Evolutionary conservation across 73 alveolate genomes (phyloP), one percentile per base, ranked within the genome.

Genomic region (Stentor roeselii): DNA sequence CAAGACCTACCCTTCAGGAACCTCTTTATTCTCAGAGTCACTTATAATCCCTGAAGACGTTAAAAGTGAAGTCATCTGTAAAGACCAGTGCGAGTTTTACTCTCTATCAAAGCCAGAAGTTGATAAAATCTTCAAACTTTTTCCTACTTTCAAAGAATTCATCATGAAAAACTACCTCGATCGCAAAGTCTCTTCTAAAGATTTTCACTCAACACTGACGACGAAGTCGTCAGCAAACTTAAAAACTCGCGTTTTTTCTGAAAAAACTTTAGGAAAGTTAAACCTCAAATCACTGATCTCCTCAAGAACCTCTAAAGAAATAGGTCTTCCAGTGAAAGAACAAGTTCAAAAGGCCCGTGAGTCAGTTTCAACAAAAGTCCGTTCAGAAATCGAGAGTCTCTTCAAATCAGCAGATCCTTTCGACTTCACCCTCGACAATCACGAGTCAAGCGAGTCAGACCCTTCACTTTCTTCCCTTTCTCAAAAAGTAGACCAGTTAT

Each of bases 401-500:
- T 67, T 67, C 1, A 67, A 67, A 67, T 21, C 80, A n/a, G 80
- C 80, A 27, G 80, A 67, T 40, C 80, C 80, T 67, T 67, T 21
- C 34, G 80, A 67, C 34, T 21, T 67, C 67, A 50, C 67, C 67
- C 67, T 50, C 6, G 67, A 50, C 21, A 6, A 50, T 11, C 67
- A 50, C 21, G 67, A 50, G 30, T 11, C 6, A 50, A 6, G 30
- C 21, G 67, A 50, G 21, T 11, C 6, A 11, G 21, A 11, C 67
- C 67, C 67, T 50, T 6, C 6, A 21, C 21, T 11, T 50, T 50
- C 67, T 27, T 36, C 21, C 21, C 37, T 67, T 67, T 67, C 80
- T 30, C 50, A 67, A 21, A 67, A 21, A 67, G 37, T 0, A 1
- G 41, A 67, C 27, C 41, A 36, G 14, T 1, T 32, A 67, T 21